Evolutionary conservation across 139 green algal species (phyloP), one percentile per base, ranked within the genome.

Genomic region (Coelastrella sp.): DNA sequence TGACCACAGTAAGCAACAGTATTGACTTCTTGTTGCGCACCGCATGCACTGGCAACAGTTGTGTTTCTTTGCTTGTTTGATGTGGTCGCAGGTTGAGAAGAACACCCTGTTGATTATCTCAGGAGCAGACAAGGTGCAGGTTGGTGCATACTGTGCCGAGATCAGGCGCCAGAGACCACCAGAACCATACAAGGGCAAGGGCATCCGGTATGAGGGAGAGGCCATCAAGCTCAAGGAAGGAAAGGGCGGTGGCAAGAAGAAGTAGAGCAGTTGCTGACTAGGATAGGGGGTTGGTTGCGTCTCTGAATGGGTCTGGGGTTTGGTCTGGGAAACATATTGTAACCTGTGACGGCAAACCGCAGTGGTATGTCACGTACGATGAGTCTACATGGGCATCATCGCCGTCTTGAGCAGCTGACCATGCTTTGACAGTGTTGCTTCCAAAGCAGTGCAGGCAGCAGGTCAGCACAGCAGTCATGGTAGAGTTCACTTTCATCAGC

Each of bases 171-270:
- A 98, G 94, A 90, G 97, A 56, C 93, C 94, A 58, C 98, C 98
- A 57, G 98, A 99, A 95, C 97, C 97, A 59, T 99, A 99, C 97
- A 99, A 99, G 95, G 96, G 96, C 91, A 99, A 99, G 95, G 97
- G 97, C 60, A 96, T 99, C 76, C 93, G 96, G 19, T 99, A 98
- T 91, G 24, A 84, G 12, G 98, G 97, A 61, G 98, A 99, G 95
- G 75, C 96, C 78, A 96, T 99, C 78, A 94, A 95, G 78, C 93
- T 97, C 85, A 99, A 99, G 96, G 98, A 99, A 89, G 98, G 98
- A 93, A 99, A 99, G 96, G 89, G 92, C 24, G 97, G 97, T 72
- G 98, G 98, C 94, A 91, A 89, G 80, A 91, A 91, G 81, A 89
- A 91, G 87, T 85, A 85, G 20, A 79, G 6, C n/a, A n/a, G n/a